A percentile compares a stretch with the other conserved stretches of the same genome.
Conservation (phyloP, 1,284 basidiomycete genomes). For the Leccinum olivaceoglutinosum region DNA sequence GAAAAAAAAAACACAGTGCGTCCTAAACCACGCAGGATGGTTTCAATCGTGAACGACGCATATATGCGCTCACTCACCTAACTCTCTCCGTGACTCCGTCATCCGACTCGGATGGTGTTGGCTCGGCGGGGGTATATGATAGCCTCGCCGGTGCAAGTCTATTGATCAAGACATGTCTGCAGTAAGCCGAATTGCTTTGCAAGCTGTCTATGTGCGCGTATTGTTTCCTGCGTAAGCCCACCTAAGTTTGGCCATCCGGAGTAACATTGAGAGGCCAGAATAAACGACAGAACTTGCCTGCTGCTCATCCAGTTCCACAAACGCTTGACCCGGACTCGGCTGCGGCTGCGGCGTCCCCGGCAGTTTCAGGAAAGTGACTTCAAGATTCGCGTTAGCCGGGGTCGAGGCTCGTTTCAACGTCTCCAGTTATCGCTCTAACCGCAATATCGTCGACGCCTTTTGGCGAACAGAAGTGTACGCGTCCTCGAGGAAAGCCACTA, state of each 20-base stretch:
- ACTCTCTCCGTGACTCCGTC: slow-evolving; percentile 3
- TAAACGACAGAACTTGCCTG: slow-evolving; percentile 1
- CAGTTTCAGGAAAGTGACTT: neutral
- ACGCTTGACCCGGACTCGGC: neutral
- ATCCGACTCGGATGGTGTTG: neutral
- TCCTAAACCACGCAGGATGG: slow-evolving; percentile 8
- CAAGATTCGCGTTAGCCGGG: slow-evolving; percentile 14
- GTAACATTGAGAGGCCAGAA: neutral
- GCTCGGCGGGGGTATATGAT: neutral
- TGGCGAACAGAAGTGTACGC: slow-evolving; percentile 57
- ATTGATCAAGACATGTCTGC: slow-evolving; percentile 12
- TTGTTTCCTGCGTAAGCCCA: neutral
- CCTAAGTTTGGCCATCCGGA: neutral
- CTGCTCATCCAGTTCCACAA: neutral
- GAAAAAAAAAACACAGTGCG: slow-evolving; percentile 7
- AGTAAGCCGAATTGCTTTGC: slow-evolving; percentile 27
- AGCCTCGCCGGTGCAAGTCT: slow-evolving; percentile 7
- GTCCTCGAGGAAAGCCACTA: slow-evolving; percentile 54
- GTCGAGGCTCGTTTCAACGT: slow-evolving; percentile 25
- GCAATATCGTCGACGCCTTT: slow-evolving; percentile 49
- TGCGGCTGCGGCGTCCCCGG: slow-evolving; percentile 2
- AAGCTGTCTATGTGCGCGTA: slow-evolving; percentile 19
- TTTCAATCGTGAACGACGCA: neutral
- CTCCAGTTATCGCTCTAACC: slow-evolving; percentile 40
- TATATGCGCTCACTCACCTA: slow-evolving; percentile 20